Evolutionary conservation across 805 yeast genomes (phyloP).

Genomic region (Pichia rugopelliculosa): DNA sequence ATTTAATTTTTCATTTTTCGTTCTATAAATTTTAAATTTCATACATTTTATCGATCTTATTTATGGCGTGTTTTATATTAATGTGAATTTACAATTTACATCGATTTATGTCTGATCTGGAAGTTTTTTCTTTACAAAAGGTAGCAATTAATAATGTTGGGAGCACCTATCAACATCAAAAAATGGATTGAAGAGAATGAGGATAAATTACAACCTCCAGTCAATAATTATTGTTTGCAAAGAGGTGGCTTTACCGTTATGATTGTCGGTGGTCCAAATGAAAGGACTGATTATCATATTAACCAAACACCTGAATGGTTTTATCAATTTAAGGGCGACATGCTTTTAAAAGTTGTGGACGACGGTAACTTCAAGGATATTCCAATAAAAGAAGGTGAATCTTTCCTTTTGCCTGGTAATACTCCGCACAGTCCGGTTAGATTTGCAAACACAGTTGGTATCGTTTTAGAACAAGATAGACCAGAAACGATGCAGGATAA

Average conservation of each 20-base stretch:
- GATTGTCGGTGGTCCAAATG: constrained; percentile 96
- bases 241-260: constrained; percentile 89
- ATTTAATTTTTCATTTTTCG: too few species aligned
- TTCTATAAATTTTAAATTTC: too few species aligned
- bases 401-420: constrained; percentile 79
- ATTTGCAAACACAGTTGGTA: constrained; percentile 76
- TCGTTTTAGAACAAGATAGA: constrained; percentile 89
- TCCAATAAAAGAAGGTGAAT: constrained; percentile 74
- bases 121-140: too few species aligned
- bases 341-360: constrained; percentile 79
- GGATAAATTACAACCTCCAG: constrained; percentile 81
- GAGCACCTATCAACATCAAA: constrained; percentile 67
- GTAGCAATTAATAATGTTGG: constrained; percentile 37
- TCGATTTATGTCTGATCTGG: too few species aligned
- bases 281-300: constrained; percentile 85
- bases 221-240: constrained; percentile 83
- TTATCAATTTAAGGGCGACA: constrained; percentile 76
- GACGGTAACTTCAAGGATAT: constrained; percentile 71
- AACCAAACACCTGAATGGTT: constrained; percentile 95
- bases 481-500: constrained; percentile 65
- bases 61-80: too few species aligned
- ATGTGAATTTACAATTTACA: background rate
- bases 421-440: constrained; percentile 88
- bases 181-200: constrained; percentile 77
- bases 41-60: too few species aligned